These are phyloP conservation scores for Sonneratia caseolaris DNA, from an alignment of 345 rosid species.

Conservation along the genomic window DNA sequence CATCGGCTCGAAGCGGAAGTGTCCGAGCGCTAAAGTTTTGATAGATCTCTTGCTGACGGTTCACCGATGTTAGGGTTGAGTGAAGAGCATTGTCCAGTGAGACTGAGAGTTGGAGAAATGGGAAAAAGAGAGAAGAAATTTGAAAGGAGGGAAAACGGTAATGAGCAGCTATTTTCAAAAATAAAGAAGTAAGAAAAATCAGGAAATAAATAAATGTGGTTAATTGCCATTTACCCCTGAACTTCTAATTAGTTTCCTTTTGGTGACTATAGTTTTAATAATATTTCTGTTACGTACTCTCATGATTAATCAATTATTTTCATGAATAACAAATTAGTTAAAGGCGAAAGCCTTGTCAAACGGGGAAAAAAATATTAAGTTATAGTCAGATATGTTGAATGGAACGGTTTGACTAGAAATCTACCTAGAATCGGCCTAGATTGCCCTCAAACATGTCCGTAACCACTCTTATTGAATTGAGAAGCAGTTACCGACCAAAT, in stretches of 20 bases:
- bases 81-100: slow-evolving; percentile 1
- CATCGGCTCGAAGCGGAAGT: slow-evolving; percentile 22
- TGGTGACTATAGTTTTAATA: neutral
- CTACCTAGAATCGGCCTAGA: too few relatives aligned
- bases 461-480: too few relatives aligned
- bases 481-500: too few relatives aligned
- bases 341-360: too few relatives aligned
- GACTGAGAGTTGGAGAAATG: neutral
- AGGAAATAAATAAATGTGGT: neutral
- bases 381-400: too few relatives aligned
- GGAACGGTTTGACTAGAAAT: too few relatives aligned
- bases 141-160: slow-evolving; percentile 34
- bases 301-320: neutral
- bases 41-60: slow-evolving; percentile 5
- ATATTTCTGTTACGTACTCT: neutral
- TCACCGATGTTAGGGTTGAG: slow-evolving; percentile 14
- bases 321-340: too few relatives aligned
- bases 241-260: neutral
- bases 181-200: neutral
- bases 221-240: neutral
- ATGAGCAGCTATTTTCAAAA: slow-evolving; percentile 19
- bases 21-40: neutral
- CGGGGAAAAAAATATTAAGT: neutral
- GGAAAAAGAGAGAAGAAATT: slow-evolving; percentile 9
- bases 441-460: too few relatives aligned